Evolutionary conservation across 2,329 filamentous ascomycete species (phyloP), one percentile per base, ranked within the genome.

Genomic region (Gliomastix tumulicola): DNA sequence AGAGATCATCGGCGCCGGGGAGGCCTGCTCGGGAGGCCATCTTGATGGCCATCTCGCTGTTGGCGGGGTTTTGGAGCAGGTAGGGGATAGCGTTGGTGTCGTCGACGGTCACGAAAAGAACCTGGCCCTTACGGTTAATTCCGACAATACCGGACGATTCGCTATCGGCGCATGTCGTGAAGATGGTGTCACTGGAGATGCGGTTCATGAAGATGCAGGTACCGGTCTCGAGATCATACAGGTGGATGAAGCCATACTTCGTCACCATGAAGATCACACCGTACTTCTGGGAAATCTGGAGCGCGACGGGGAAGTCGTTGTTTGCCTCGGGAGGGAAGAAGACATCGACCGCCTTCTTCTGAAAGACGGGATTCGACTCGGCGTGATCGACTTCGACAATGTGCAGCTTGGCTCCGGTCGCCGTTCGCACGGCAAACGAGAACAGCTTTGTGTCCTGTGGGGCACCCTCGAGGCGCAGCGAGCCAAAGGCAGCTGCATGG

Each of bases 171-270:
- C 87, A 84, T 16, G 89, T 96, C 19, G 90, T 94, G 68, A 98
- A 98, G 59, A 98, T 97, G 19, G 92, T 98, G 59, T 98, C 92
- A 69, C 88, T 95, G 22, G 92, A 98, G 54, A 98, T 98, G 51
- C 94, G 84, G 74, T 98, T 98, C 88, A 98, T 94, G 76, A 96
- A 98, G 57, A 98, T 92, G 59, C 88, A 94, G 11, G 84, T 85
- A 40, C 87, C 94, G 7, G 86, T 92, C 69, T 98, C 94, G 39
- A 98, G 79, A 55, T 98, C 94, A 66, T 98, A 97, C 18, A 98
- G 77, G 65, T 98, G 92, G 52, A 98, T 97, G 66, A 97, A 98
- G 36, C 92, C 92, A 55, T 96, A 98, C 63, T 98, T 98, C 39
- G 92, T 98, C 44, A 98, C 88, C 53, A 98, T 79, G 65, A 96